Base-by-base conservation (phyloP, 2,329 filamentous ascomycete genomes). In the Ascochyta pisi region DNA sequence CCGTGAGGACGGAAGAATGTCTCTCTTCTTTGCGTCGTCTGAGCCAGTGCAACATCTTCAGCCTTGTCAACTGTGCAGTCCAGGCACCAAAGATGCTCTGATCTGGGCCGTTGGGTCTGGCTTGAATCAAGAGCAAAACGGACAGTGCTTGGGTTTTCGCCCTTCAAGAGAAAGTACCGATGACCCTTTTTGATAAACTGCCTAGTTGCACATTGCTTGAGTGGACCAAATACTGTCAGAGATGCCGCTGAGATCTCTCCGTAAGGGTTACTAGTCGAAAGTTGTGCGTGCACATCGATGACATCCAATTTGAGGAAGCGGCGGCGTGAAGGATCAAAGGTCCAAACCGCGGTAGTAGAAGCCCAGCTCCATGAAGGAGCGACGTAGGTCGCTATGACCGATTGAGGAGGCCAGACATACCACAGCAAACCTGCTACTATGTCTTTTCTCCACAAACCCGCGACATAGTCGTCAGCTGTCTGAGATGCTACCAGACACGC, bases 331-430 rank as follows among this genome's bases (percentile, higher is more conserved):
- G 39, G 27, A 9, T 52, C 34, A 2, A 51, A 39, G 3, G 43
- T 44, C 48, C 39, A 48, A 16, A 37, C 34, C 0, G 38, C n/a
- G 4, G n/a, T 16, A n/a, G 43, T 37, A 35, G 43, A 52, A 3
- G 54, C 54, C 54, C 49, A 57, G n/a, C 54, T 57, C 54, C 48
- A 57, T 9, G 43, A 31, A 22, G 54, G 54, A 15, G 48, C 43
- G 0, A 57, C 15, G 12, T 52, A 52, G 2, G 16, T 31, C 3
- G 33, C 9, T n/a, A 12, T 16, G 4, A 15, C 27, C 16, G 39
- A 27, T 35, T 34, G 38, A 7, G 24, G 34, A 16, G 39, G 43
- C 42, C 43, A 44, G 4, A 50, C 47, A 15, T 48, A 44, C 57
- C 53, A 60, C 24, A 60, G 49, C 27, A 60, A 23, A 2, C 52